Base-by-base conservation (phyloP, 75 land plant species). In the Azolla pinnata region DNA sequence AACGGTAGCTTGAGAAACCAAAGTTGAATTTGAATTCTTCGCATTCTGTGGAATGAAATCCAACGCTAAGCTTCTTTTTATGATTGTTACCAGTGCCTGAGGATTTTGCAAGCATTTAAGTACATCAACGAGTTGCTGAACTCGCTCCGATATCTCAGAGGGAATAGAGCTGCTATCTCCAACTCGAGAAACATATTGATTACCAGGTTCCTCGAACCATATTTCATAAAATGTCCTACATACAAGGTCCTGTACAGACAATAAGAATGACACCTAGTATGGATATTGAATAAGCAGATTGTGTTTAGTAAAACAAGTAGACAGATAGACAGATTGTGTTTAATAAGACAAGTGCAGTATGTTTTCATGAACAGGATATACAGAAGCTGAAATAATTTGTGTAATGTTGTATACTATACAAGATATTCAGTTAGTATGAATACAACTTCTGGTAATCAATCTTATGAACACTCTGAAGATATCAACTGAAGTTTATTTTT, bases 161-260 rank as follows among this genome's bases (percentile, higher is more conserved):
- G 97, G 88, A 14, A 90, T 83, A 52, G 59, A 64, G 67, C 91
- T 88, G 64, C 74, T 81, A 75, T 81, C 81, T 44, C 70, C 81
- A 73, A 59, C 61, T 62, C 50, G 70, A 18, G 79, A 75, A 23
- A 75, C 71, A 17, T 81, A 72, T 1, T 62, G 56, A 32, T 72
- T 64, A 60, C 80, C 40, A 27, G 85, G 80, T 50, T 79, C 88
- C 56, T 95, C 99, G 79, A 95, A 95, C 99, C 99, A 95, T 31
- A 95, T 68, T 61, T 95, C 99, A 80, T 83, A 95, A 59, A 95
- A 90, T 44, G 99, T 95, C 67, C 83, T 90, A 69, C 91, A 92
- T 0, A 95, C 99, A 61, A 95, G 86, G 63, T 95, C 99, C 99
- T 95, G 76, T 55, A 61, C 31, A 62, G 66, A 14, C 20, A 54